These are phyloP conservation scores for Austroboletus festivus DNA, from an alignment of 768 basidiomycete genomes.

Conservation along the genomic window DNA sequence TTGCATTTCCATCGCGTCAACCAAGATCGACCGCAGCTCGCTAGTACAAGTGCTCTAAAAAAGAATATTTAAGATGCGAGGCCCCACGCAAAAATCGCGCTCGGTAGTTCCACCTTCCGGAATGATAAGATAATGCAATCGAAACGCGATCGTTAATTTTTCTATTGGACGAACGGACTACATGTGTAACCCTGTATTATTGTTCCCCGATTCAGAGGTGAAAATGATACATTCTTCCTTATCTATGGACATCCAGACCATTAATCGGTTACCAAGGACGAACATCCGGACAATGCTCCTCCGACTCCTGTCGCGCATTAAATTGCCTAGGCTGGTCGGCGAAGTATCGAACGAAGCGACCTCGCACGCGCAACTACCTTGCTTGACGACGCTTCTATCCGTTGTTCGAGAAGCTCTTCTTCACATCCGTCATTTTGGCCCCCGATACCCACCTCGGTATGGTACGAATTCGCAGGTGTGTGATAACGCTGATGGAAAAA, in stretches of 20 bases:
- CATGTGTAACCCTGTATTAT: no score
- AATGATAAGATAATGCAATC: not conserved
- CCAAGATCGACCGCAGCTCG: not conserved
- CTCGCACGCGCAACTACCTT: not conserved
- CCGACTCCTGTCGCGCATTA: not conserved
- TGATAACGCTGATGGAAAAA: no score
- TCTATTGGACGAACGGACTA: constrained; percentile 9
- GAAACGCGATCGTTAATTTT: constrained; percentile 6
- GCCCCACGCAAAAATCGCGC: not conserved
- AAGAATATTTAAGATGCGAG: not conserved
- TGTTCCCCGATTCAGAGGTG: not conserved
- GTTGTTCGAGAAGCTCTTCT: no score
- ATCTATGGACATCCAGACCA: not conserved
- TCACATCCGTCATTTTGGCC: no score
- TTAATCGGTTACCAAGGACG: not conserved
- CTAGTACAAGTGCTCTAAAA: not conserved
- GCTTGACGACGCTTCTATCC: not conserved
- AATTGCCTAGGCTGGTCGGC: not conserved
- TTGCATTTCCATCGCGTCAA: no score
- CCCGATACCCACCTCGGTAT: no score
- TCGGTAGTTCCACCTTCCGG: not conserved
- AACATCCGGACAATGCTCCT: not conserved
- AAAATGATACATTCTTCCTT: not conserved
- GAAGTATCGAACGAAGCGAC: not conserved
- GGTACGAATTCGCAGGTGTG: no score